phyloP scores from a whole-genome alignment of 108 stramenopile species.

The Schizochytrium sp. region DNA sequence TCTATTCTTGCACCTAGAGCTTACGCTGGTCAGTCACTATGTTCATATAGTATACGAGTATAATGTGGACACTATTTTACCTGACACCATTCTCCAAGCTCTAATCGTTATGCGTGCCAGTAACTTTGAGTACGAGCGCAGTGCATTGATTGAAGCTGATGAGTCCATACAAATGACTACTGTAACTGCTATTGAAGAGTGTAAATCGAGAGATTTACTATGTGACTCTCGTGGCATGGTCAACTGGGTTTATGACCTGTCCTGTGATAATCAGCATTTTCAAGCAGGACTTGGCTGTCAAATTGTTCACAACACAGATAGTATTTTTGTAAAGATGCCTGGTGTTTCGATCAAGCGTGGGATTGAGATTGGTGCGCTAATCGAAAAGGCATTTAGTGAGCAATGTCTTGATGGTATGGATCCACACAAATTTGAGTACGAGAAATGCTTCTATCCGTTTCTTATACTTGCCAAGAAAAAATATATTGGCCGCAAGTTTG shows the following conservation, averaged over 20 bases:
- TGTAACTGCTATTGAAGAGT: too few species aligned
- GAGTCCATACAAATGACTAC: too few species aligned
- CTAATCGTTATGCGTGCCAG: too few species aligned
- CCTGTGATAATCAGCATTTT: slow-evolving; percentile 27
- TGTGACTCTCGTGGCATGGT: not conserved
- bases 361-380: not conserved
- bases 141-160: too few species aligned
- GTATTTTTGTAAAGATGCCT: not conserved
- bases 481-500: not conserved
- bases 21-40: too few species aligned
- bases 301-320: slow-evolving; percentile 36
- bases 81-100: too few species aligned
- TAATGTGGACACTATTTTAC: too few species aligned
- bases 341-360: not conserved
- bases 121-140: too few species aligned
- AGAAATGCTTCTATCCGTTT: not conserved
- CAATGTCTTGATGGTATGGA: not conserved
- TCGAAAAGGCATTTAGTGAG: not conserved
- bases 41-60: too few species aligned
- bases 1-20: too few species aligned
- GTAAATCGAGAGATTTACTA: too few species aligned
- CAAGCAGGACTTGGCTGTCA: not conserved
- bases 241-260: slow-evolving; percentile 11
- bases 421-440: slow-evolving; percentile 29
- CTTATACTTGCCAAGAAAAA: not conserved